A percentile compares a stretch with the other conserved stretches of the same genome.
phyloP scores from a whole-genome alignment of 2,329 filamentous ascomycete species.

The Triangularia verruculosa region DNA sequence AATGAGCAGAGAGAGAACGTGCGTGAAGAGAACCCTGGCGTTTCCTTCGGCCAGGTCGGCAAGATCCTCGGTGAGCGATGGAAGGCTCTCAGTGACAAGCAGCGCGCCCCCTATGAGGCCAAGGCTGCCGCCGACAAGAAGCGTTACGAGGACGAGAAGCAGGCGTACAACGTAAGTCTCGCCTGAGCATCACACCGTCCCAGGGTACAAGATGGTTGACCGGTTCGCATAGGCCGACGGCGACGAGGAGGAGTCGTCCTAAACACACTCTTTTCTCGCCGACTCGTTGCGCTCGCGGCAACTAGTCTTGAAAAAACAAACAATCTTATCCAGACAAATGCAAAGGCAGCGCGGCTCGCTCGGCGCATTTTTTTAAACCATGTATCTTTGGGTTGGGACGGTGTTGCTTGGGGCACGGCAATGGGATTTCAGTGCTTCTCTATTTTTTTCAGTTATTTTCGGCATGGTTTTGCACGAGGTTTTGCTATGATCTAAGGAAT shows the following conservation, averaged over 20 bases:
- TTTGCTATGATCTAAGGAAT: constrained; percentile 26
- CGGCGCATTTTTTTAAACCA: constrained; percentile 27
- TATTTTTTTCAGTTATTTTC: constrained; percentile 26
- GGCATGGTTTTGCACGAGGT: constrained; percentile 29
- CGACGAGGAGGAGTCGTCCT: constrained; percentile 53
- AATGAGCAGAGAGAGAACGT: constrained; percentile 99
- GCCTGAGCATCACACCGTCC: constrained; percentile 5
- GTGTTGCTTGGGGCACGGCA: constrained; percentile 32
- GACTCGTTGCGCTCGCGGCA: constrained; percentile 28
- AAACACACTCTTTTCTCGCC: constrained; percentile 29
- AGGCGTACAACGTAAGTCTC: constrained; percentile 76
- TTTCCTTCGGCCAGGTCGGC: constrained; percentile 96
- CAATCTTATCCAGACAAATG: constrained; percentile 22
- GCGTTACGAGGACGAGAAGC: constrained; percentile 98
- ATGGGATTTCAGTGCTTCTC: constrained; percentile 30
- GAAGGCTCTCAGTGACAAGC: constrained; percentile 94
- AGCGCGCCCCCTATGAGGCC: constrained; percentile 89
- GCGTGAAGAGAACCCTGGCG: constrained; percentile 95
- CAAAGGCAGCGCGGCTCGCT: constrained; percentile 20
- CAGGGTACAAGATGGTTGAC: constrained; percentile 14
- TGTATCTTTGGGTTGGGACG: constrained; percentile 32
- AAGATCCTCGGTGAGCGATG: constrained; percentile 98
- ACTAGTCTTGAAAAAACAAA: constrained; percentile 24
- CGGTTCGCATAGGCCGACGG: constrained; percentile 49
- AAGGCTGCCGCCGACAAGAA: constrained; percentile 98